Percentiles rank a stretch among this genome's conserved stretches.
phyloP scores from a whole-genome alignment of 768 basidiomycete genomes.

The Lentinula guzmanii region DNA sequence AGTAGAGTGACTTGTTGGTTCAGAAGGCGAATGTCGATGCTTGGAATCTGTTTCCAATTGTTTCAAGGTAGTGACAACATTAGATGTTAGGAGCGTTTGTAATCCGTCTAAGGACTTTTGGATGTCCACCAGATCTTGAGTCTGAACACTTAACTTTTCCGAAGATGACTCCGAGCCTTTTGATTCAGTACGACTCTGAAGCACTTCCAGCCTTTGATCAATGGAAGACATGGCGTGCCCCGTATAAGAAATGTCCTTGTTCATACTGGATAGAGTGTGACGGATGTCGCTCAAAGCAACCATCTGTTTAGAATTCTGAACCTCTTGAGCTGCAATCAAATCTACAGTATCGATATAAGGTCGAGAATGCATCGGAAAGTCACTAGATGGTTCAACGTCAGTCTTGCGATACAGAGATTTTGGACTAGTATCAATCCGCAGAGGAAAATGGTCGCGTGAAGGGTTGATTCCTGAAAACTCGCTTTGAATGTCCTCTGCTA shows the following conservation, averaged over 20 bases:
- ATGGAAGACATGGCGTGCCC: neutral
- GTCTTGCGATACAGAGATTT: neutral
- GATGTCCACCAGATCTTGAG: conserved; percentile 12
- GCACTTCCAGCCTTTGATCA: neutral
- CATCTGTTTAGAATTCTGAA: neutral
- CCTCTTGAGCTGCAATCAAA: neutral
- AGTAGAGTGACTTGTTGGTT: neutral
- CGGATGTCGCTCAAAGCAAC: neutral
- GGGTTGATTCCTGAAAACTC: neutral
- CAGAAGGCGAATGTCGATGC: neutral
- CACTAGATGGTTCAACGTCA: neutral
- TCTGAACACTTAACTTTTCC: neutral
- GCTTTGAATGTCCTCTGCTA: neutral
- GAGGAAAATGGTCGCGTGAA: neutral
- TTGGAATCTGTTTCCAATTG: conserved; percentile 22
- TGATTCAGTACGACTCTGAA: neutral
- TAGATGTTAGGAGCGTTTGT: conserved; percentile 28
- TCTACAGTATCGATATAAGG: neutral
- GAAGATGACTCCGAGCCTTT: neutral
- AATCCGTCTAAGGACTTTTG: conserved; percentile 32
- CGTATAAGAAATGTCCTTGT: neutral
- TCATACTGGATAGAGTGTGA: neutral
- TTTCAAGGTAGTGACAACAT: conserved; percentile 29
- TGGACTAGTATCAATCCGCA: neutral
- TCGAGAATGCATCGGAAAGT: neutral